phyloP scores from a whole-genome alignment of 169 alveolate genomes.

The Perkinsus chesapeaki region DNA sequence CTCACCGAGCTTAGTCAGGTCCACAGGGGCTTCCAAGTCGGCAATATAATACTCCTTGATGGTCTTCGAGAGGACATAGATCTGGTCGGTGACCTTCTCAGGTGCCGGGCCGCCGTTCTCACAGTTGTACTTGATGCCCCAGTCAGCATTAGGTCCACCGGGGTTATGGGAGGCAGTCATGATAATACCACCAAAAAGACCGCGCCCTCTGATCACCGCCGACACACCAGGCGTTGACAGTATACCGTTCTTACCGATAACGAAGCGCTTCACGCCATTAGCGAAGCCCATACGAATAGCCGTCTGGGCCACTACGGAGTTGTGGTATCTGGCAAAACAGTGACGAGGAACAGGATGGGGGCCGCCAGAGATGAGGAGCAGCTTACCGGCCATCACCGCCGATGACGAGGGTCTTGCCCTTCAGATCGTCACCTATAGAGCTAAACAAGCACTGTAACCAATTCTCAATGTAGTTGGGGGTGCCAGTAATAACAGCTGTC shows the following conservation, averaged over 20 bases:
- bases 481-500: conserved; percentile 54
- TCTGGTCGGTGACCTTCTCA: conserved; percentile 63
- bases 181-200: conserved; percentile 78
- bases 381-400: conserved; percentile 85
- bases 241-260: conserved; percentile 76
- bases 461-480: conserved; percentile 61
- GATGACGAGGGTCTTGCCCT: conserved; percentile 61
- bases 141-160: conserved; percentile 87
- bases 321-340: background rate
- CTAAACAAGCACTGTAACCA: conserved; percentile 66
- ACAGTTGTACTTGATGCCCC: conserved; percentile 86
- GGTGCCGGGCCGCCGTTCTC: conserved; percentile 86
- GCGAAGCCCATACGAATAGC: conserved; percentile 62
- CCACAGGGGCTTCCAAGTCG: background rate
- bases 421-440: conserved; percentile 50
- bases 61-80: conserved; percentile 29
- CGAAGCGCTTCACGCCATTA: conserved; percentile 57
- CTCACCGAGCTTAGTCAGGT: background rate
- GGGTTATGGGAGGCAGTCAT: conserved; percentile 93
- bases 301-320: conserved; percentile 19
- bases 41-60: conserved; percentile 26
- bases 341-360: conserved; percentile 48
- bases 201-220: conserved; percentile 74
- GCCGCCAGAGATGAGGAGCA: conserved; percentile 58
- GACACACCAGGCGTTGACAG: conserved; percentile 88